Conservation (phyloP, 768 basidiomycete species). For the Nidularia pulvinata region DNA sequence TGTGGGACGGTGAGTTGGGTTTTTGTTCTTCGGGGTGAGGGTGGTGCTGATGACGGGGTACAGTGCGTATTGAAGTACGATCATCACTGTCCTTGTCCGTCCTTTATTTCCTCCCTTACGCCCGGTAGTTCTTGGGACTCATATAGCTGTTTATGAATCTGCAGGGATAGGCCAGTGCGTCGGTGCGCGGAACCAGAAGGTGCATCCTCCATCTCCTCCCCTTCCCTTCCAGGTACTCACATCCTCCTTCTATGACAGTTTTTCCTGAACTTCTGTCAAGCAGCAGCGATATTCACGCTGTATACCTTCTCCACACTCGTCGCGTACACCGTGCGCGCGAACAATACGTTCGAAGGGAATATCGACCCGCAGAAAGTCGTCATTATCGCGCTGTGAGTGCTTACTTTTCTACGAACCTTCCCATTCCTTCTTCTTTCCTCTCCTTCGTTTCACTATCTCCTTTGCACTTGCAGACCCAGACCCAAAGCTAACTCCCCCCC, state of each 20-base stretch:
- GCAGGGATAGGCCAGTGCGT: conserved; percentile 94
- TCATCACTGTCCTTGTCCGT: conserved; percentile 88
- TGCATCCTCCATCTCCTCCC: no score
- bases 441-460: background rate
- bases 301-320: conserved; percentile 68
- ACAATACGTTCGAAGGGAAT: conserved; percentile 12
- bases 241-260: conserved; percentile 34
- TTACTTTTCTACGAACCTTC: background rate
- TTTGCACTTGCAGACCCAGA: background rate
- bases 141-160: conserved; percentile 6
- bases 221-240: no score
- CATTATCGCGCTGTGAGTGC: conserved; percentile 70
- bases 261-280: conserved; percentile 81
- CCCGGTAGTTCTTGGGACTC: background rate
- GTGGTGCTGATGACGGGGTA: background rate
- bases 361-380: conserved; percentile 73
- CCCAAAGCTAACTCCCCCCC: background rate
- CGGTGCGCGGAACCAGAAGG: conserved; percentile 87
- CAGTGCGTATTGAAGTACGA: conserved; percentile 85
- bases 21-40: background rate
- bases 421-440: background rate
- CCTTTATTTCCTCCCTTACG: background rate
- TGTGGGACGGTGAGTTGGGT: conserved; percentile 72
- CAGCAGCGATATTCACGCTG: conserved; percentile 54
- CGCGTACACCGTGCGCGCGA: conserved; percentile 40